Percentiles rank a stretch among this genome's conserved stretches.
phyloP scores from a whole-genome alignment of 225 moss, liverwort and hornwort genomes.

The Thuidium tamariscinum region DNA sequence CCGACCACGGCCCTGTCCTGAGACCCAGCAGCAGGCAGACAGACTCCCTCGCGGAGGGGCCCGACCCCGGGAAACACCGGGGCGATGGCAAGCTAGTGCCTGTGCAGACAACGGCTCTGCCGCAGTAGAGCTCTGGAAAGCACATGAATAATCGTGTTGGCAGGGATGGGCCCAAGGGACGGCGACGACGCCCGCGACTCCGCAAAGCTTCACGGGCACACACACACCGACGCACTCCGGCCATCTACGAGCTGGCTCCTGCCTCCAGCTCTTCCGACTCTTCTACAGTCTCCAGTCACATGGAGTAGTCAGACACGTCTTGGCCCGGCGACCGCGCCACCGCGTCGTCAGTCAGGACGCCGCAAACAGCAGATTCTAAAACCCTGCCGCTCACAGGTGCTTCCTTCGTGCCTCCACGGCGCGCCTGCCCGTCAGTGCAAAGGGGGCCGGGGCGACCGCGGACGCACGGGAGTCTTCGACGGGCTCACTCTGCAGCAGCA shows the following conservation, averaged over 20 bases:
- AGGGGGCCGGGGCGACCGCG: slow-evolving; percentile 79
- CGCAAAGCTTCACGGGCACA: neutral
- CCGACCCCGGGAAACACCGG: neutral
- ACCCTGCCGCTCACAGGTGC: neutral
- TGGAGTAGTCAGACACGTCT: neutral
- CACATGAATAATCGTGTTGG: slow-evolving; percentile 30
- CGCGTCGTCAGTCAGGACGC: neutral
- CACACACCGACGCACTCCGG: neutral
- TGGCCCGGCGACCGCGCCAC: neutral
- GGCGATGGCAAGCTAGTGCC: neutral
- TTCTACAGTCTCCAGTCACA: neutral
- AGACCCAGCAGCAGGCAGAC: neutral
- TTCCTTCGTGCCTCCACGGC: neutral
- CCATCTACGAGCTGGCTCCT: slow-evolving; percentile 25
- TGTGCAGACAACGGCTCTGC: slow-evolving; percentile 3
- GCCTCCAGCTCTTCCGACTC: slow-evolving; percentile 29
- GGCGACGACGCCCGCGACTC: too few relatives aligned
- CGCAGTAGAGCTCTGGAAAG: slow-evolving; percentile 37
- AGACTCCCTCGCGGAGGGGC: neutral
- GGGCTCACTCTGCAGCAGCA: slow-evolving; percentile 70
- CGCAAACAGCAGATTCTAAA: neutral
- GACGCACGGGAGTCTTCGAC: slow-evolving; percentile 98
- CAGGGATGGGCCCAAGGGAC: slow-evolving; percentile 3
- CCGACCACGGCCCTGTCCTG: neutral
- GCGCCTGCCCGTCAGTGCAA: slow-evolving; percentile 36